phyloP scores from a whole-genome alignment of 176 grass and related monocot genomes.

The Oryza rufipogon region DNA sequence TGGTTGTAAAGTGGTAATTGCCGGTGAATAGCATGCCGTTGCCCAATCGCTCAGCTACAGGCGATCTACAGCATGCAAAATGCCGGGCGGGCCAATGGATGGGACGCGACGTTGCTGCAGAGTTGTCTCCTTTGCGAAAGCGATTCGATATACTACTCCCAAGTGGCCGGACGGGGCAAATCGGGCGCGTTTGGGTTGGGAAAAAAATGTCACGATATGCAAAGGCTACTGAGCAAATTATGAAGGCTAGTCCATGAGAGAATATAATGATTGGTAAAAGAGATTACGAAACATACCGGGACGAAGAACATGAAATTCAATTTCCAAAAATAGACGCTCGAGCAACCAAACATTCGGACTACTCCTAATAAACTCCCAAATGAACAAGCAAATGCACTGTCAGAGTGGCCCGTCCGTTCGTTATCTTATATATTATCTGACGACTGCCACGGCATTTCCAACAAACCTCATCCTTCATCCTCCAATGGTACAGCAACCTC shows the following conservation, averaged over 20 bases:
- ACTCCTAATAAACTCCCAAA: not conserved
- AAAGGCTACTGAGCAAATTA: slow-evolving; percentile 19
- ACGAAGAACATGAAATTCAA: too few species aligned
- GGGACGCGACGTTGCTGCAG: slow-evolving; percentile 3
- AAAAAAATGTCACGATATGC: not conserved
- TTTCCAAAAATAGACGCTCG: too few species aligned
- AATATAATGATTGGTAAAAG: not conserved
- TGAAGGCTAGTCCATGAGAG: not conserved
- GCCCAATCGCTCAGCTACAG: not conserved
- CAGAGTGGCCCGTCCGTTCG: not conserved
- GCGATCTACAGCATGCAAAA: not conserved
- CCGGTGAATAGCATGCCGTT: not conserved
- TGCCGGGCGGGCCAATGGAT: not conserved
- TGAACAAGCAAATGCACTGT: not conserved
- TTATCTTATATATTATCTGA: slow-evolving; percentile 34
- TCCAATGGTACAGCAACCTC: slow-evolving; percentile 27
- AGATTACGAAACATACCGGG: not conserved
- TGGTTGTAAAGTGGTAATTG: not conserved
- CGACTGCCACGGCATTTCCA: not conserved
- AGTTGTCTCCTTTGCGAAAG: slow-evolving; percentile 6
- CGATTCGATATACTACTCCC: not conserved
- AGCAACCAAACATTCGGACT: not conserved
- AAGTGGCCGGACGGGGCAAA: slow-evolving; percentile 47
- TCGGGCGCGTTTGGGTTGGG: slow-evolving; percentile 38
- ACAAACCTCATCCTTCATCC: slow-evolving; percentile 27